Conservation (phyloP, 768 basidiomycete genomes). For the Mycena albidolilacea region DNA sequence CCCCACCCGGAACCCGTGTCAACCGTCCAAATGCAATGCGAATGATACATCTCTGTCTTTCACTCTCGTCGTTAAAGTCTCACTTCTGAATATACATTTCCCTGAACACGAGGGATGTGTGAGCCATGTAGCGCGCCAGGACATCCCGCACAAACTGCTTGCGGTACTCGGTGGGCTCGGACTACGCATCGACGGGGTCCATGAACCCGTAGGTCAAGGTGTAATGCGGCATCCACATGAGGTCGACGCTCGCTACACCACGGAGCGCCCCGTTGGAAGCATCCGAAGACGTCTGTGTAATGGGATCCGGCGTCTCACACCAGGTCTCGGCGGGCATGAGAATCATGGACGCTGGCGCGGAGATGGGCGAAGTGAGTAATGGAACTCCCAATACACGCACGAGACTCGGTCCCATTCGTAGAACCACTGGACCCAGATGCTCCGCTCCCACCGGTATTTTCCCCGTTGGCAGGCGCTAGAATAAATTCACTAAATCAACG, state of each 20-base stretch:
- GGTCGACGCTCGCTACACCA: neutral
- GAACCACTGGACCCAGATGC: too few species aligned
- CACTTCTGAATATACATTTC: neutral
- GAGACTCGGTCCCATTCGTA: too few species aligned
- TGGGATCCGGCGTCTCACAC: too few species aligned
- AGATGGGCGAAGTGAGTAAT: too few species aligned
- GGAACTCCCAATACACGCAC: too few species aligned
- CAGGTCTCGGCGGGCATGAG: too few species aligned
- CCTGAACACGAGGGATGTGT: neutral
- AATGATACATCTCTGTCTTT: neutral
- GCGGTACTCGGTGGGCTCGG: neutral
- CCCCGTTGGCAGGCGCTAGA: too few species aligned
- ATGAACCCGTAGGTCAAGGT: slow-evolving; percentile 13
- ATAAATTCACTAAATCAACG: too few species aligned
- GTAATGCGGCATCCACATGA: neutral
- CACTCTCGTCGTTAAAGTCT: neutral
- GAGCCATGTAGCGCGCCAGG: neutral
- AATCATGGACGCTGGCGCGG: too few species aligned
- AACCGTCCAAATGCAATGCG: neutral
- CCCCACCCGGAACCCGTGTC: too few species aligned
- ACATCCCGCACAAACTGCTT: neutral
- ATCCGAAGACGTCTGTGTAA: neutral
- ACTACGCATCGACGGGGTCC: neutral
- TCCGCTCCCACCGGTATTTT: too few species aligned
- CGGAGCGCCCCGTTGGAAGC: neutral